Evolutionary conservation across 441 rosid species (phyloP).

Genomic region (Cnidoscolus chayamansa): DNA sequence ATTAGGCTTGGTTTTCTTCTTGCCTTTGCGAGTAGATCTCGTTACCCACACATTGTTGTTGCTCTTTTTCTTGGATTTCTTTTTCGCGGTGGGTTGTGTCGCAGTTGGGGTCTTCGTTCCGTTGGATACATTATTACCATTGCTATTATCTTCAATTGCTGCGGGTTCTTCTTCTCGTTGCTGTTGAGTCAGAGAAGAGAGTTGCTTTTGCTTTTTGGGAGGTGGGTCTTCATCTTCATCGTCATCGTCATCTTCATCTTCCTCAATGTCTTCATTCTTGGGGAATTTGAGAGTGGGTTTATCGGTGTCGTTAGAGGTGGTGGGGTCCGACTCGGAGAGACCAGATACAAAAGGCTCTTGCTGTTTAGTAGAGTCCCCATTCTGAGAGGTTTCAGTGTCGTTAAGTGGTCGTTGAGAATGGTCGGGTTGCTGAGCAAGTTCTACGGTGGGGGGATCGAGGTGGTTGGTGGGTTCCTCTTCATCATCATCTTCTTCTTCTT

Average conservation of each 20-base stretch:
- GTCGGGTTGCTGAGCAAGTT: neutral
- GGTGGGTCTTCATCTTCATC: conserved; percentile 58
- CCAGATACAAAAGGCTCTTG: conserved; percentile 26
- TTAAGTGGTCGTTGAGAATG: conserved; percentile 12
- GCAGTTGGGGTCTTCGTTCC: conserved; percentile 17
- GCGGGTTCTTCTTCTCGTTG: conserved; percentile 24
- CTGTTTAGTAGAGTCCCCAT: conserved; percentile 7
- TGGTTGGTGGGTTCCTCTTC: neutral
- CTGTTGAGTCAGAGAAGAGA: conserved; percentile 25
- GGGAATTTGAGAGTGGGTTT: conserved; percentile 41
- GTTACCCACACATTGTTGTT: conserved; percentile 79
- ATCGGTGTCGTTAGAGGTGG: conserved; percentile 67
- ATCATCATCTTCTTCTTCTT: conserved; percentile 30
- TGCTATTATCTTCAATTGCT: conserved; percentile 13
- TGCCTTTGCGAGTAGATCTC: conserved; percentile 79
- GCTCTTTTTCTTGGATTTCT: conserved; percentile 88
- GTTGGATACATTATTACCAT: conserved; percentile 7
- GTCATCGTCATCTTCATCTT: conserved; percentile 33
- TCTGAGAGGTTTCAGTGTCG: conserved; percentile 20
- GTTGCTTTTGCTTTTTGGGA: conserved; percentile 62
- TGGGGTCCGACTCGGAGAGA: conserved; percentile 55
- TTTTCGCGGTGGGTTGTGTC: conserved; percentile 21
- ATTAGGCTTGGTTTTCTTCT: conserved; percentile 72
- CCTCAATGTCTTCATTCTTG: conserved; percentile 49
- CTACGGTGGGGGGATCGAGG: neutral